A percentile compares a stretch with the other conserved stretches of the same genome.
phyloP scores from a whole-genome alignment of 108 stramenopile species.

The Parmales sp. region DNA sequence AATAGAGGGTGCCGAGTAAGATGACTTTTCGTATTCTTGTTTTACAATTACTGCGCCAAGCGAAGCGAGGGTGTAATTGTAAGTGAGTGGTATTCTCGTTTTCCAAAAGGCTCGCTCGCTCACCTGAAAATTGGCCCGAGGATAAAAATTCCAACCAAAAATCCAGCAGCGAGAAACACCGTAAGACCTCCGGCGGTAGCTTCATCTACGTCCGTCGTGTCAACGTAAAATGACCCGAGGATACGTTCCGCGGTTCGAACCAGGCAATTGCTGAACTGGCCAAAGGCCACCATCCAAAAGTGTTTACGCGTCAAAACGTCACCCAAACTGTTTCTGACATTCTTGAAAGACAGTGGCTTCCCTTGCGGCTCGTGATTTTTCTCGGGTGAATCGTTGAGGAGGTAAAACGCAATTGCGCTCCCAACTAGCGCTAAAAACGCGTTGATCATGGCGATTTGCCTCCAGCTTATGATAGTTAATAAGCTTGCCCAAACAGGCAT shows the following conservation, averaged over 20 bases:
- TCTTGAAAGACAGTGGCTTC: background rate
- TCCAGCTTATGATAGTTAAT: background rate
- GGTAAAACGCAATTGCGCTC: background rate
- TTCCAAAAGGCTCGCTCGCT: too few relatives aligned
- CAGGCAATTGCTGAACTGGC: background rate
- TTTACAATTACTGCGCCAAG: too few relatives aligned
- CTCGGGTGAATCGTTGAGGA: background rate
- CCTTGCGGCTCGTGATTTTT: background rate
- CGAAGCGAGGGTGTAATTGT: too few relatives aligned
- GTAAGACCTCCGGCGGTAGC: background rate
- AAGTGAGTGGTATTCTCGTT: too few relatives aligned
- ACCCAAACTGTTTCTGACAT: background rate
- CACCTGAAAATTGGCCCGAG: background rate
- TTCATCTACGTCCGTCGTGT: background rate
- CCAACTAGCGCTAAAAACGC: background rate
- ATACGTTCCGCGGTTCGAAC: background rate
- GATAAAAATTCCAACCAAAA: background rate
- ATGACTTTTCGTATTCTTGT: background rate
- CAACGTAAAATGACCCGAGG: background rate
- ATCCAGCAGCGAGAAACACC: background rate
- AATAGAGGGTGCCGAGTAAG: background rate
- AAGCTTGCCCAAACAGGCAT: background rate
- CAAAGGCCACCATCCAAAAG: background rate
- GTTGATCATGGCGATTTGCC: background rate
- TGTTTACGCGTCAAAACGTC: background rate